phyloP scores from a whole-genome alignment of 768 basidiomycete genomes.

The Coprinopsis sp. region DNA sequence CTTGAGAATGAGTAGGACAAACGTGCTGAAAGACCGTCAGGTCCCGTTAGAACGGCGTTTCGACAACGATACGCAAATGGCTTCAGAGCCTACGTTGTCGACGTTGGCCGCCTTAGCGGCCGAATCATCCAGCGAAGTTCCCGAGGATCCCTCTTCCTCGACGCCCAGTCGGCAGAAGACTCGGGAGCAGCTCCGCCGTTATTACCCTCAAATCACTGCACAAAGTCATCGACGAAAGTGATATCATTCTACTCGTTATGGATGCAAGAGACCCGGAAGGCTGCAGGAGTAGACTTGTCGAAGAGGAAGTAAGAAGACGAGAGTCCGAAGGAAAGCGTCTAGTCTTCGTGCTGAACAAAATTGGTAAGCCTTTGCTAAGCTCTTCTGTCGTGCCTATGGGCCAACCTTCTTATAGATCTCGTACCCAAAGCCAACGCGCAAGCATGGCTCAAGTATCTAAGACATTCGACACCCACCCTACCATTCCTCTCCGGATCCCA shows the following conservation, averaged over 20 bases:
- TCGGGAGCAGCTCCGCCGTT: conserved; percentile 63
- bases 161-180: conserved; percentile 37
- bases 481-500: conserved; percentile 83
- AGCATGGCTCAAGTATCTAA: conserved; percentile 86
- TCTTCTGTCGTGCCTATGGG: not conserved
- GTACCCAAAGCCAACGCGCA: conserved; percentile 86
- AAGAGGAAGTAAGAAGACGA: conserved; percentile 85
- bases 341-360: conserved; percentile 94
- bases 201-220: conserved; percentile 78
- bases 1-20: not conserved
- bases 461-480: conserved; percentile 87
- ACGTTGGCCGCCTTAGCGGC: conserved; percentile 52
- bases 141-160: conserved; percentile 31
- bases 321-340: conserved; percentile 89
- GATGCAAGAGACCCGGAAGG: conserved; percentile 97
- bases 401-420: conserved; percentile 52
- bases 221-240: conserved; percentile 91
- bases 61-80: conserved; percentile 65
- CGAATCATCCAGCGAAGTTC: conserved; percentile 21
- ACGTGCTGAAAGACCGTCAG: conserved; percentile 10
- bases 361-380: conserved; percentile 51
- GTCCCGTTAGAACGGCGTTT: conserved; percentile 22
- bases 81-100: conserved; percentile 65
- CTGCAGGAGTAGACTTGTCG: conserved; percentile 85
- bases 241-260: conserved; percentile 84